Conservation (phyloP, 495 filamentous ascomycete genomes). For the Sabuloglossum arenarium region DNA sequence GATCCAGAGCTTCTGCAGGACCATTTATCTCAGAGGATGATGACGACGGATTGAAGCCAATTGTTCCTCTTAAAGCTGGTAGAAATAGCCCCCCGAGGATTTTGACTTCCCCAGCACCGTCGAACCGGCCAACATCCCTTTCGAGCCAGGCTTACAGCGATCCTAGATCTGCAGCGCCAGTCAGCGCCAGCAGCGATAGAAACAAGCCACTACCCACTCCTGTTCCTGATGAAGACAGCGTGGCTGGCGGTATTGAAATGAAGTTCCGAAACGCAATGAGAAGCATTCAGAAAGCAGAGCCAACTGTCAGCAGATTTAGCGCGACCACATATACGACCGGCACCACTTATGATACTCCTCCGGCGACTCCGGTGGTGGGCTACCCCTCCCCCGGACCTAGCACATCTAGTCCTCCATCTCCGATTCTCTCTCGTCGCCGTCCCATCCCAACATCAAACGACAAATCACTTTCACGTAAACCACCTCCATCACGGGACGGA, state of each 20-base stretch:
- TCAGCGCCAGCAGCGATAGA: background rate
- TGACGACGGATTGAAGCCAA: constrained; percentile 18
- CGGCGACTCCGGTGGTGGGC: constrained; percentile 14
- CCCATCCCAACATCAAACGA: constrained; percentile 19
- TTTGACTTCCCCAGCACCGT: constrained; percentile 9
- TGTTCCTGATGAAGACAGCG: background rate
- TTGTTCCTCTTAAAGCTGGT: constrained; percentile 17
- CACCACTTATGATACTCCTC: constrained; percentile 19
- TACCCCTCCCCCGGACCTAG: constrained; percentile 2
- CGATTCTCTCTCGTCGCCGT: constrained; percentile 28
- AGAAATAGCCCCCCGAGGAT: constrained; percentile 16
- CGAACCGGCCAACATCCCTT: background rate
- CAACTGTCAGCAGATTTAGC: constrained; percentile 41
- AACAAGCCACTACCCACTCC: background rate
- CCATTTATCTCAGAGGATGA: background rate
- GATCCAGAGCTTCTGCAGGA: background rate
- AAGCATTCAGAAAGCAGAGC: background rate
- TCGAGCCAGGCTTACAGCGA: background rate
- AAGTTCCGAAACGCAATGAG: constrained; percentile 1
- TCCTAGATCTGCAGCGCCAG: background rate
- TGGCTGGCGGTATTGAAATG: background rate
- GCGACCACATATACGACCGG: constrained; percentile 34
- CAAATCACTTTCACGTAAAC: constrained; percentile 11
- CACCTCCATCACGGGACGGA: constrained; percentile 10
- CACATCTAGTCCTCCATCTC: constrained; percentile 9